Conservation (phyloP, 2,329 filamentous ascomycete species). For the Cladosporium oxysporum region DNA sequence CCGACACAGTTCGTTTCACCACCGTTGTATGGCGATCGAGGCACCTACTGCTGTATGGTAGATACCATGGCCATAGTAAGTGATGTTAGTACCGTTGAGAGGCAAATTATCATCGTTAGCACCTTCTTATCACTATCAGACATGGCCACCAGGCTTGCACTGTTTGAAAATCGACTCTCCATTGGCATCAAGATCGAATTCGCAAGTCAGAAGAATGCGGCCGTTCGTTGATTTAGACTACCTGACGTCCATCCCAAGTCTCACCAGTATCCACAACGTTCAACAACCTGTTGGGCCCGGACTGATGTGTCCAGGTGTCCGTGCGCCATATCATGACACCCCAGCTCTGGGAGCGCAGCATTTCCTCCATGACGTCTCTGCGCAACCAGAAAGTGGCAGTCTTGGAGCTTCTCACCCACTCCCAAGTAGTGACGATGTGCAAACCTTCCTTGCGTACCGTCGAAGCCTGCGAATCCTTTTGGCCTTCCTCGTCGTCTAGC, state of each 20-base stretch:
- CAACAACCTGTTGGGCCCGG: not conserved
- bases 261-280: not conserved
- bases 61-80: too few relatives aligned
- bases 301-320: not conserved
- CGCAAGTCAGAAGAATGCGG: too few relatives aligned
- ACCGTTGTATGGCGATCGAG: too few relatives aligned
- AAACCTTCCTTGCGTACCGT: not conserved
- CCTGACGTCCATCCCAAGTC: not conserved
- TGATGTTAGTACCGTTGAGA: too few relatives aligned
- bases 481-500: conserved; percentile 22
- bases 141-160: too few relatives aligned
- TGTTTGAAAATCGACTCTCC: too few relatives aligned
- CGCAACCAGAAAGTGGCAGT: not conserved
- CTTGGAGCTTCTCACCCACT: not conserved
- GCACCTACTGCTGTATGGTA: too few relatives aligned
- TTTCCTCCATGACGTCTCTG: not conserved
- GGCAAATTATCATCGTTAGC: too few relatives aligned
- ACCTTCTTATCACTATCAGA: too few relatives aligned
- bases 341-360: not conserved
- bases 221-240: too few relatives aligned
- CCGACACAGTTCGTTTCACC: too few relatives aligned
- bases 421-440: not conserved
- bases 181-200: too few relatives aligned
- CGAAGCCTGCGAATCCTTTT: not conserved
- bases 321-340: not conserved